Conservation (phyloP, 2,329 filamentous ascomycete species). For the Emergomyces africanus region DNA sequence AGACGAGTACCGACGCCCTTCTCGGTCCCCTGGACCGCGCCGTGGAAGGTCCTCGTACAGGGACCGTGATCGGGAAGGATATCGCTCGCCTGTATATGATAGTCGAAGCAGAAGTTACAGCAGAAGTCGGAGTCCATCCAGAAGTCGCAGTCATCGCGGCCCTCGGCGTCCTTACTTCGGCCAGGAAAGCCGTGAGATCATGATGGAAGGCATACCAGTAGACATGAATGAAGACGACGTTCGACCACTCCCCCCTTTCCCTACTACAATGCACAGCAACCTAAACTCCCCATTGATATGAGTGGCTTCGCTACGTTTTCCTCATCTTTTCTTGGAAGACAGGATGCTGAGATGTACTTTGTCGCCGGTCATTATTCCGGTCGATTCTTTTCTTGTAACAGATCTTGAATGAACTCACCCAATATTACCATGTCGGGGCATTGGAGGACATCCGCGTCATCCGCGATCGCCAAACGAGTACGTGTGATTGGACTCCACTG, state of each 20-base stretch:
- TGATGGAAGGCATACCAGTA: conserved; percentile 37
- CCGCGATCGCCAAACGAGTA: conserved; percentile 46
- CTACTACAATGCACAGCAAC: conserved; percentile 6
- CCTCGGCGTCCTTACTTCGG: conserved; percentile 26
- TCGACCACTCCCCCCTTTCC: conserved; percentile 25
- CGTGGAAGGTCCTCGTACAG: conserved; percentile 26
- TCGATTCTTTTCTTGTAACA: conserved; percentile 29
- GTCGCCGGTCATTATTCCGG: conserved; percentile 21
- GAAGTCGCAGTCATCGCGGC: conserved; percentile 21
- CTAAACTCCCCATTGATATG: conserved; percentile 3
- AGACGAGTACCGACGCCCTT: conserved; percentile 22
- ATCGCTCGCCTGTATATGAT: conserved; percentile 29
- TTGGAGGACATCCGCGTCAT: conserved; percentile 46
- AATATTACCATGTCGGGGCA: conserved; percentile 38
- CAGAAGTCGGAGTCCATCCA: conserved; percentile 19
- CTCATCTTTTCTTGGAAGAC: conserved; percentile 16
- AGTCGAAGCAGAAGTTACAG: conserved; percentile 25
- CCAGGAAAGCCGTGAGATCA: conserved; percentile 36
- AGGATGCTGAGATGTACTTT: conserved; percentile 30
- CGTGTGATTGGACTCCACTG: conserved; percentile 2
- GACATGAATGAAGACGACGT: conserved; percentile 41
- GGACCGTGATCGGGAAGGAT: conserved; percentile 36
- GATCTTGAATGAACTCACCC: conserved; percentile 43
- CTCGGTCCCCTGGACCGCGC: conserved; percentile 24
- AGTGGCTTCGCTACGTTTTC: conserved; percentile 11